Base-by-base conservation (phyloP, 257 asterid genomes). In the Perilla frutescens region DNA sequence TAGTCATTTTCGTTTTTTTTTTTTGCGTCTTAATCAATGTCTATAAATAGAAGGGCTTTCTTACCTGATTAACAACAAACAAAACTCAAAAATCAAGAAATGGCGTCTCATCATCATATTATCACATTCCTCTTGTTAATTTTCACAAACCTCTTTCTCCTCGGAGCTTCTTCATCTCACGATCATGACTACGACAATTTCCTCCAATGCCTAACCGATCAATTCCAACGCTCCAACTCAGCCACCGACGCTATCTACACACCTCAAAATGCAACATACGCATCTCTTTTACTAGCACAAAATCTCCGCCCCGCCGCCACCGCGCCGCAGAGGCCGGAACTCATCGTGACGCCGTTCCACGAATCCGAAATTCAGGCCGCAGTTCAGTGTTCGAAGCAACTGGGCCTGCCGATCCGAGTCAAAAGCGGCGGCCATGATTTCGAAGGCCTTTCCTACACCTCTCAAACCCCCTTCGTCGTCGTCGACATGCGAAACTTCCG, bases 401-500 rank as follows among this genome's bases (percentile, higher is more conserved):
- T 45, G 8, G 74, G 76, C 5, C 6, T 70, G 3, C 81, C 72
- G 32, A 61, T 80, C 6, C 54, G 73, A 47, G 71, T 71, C n/a
- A 75, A 78, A 4, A 79, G 86, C 7, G 84, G 84, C 7, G 86
- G 84, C 7, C 86, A 82, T 20, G 86, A 82, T 29, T 83, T 66
- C n/a, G 83, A 83, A 58, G 85, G 85, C 7, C 85, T 78, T 6
- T 77, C 84, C 0, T 74, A 40, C 70, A 7, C 29, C 10, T 81
- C 87, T 1, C 57, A 32, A 44, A 74, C 0, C 7, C 83, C 79
- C 11, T 81, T 78, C 34, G 36, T 81, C 34, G 5, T 83, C 45
- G 55, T 83, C 36, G 85, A 77, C 63, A 54, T 83, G 82, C 43
- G 79, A 12, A 80, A 83, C 57, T 13, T 80, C 31, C 64, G 73